Evolutionary conservation across 768 basidiomycete species (phyloP).

Genomic region (Mycena alexandri): DNA sequence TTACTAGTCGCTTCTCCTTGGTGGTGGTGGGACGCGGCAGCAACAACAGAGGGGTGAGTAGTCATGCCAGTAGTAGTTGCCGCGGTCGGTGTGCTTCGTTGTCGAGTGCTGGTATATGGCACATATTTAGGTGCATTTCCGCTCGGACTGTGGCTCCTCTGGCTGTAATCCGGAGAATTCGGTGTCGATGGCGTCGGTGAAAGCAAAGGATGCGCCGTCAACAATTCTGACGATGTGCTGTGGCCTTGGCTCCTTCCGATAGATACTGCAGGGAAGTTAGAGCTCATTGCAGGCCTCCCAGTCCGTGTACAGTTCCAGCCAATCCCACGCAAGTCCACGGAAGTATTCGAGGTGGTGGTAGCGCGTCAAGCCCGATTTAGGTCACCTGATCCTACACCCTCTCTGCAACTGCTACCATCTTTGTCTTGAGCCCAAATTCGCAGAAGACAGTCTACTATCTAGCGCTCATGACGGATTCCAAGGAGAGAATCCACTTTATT

Average conservation of each 20-base stretch:
- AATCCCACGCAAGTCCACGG: not conserved
- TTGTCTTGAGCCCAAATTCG: no score
- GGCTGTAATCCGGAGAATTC: slow-evolving; percentile 46
- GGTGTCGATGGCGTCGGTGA: slow-evolving; percentile 53
- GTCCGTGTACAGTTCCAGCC: not conserved
- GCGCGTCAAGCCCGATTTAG: not conserved
- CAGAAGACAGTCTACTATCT: no score
- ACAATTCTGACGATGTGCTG: slow-evolving; percentile 64
- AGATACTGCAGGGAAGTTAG: slow-evolving; percentile 64
- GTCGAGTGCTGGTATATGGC: slow-evolving; percentile 33
- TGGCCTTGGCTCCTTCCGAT: slow-evolving; percentile 66
- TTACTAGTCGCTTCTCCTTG: slow-evolving; percentile 75
- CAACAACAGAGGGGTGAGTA: slow-evolving; percentile 35
- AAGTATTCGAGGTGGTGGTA: not conserved
- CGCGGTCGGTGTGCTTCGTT: slow-evolving; percentile 33
- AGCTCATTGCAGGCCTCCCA: slow-evolving; percentile 21
- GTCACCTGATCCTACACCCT: not conserved
- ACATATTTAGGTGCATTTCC: slow-evolving; percentile 62
- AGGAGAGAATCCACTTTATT: slow-evolving; percentile 45
- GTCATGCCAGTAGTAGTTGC: slow-evolving; percentile 39
- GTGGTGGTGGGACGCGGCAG: slow-evolving; percentile 48
- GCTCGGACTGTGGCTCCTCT: slow-evolving; percentile 44
- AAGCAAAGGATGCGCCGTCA: slow-evolving; percentile 76
- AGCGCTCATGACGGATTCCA: not conserved
- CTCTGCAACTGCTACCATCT: not conserved